Conservation (phyloP, 352 stramenopile species). For the Phytopythium kandeliae region DNA sequence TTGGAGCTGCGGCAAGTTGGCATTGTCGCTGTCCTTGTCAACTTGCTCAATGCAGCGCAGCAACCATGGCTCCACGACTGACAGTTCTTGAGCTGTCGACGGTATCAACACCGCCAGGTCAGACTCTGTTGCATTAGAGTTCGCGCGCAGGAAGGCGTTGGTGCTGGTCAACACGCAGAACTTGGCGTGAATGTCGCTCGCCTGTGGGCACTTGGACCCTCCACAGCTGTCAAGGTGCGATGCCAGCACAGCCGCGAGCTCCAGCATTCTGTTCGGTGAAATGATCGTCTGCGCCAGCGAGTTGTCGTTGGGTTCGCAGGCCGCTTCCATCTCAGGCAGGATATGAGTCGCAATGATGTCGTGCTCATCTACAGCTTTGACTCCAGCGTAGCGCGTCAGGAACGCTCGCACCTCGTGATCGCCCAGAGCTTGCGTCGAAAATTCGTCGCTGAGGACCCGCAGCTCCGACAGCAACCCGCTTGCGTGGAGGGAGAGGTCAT, state of each 20-base stretch:
- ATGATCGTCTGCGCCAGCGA: neutral
- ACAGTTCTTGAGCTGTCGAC: constrained; percentile 5
- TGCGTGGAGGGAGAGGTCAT: neutral
- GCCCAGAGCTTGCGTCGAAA: constrained; percentile 21
- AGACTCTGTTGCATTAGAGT: neutral
- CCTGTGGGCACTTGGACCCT: constrained; percentile 17
- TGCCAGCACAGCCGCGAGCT: constrained; percentile 30
- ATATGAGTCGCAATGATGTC: constrained; percentile 68
- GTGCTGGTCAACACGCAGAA: constrained; percentile 25
- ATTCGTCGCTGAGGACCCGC: constrained; percentile 33
- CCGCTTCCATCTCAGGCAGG: constrained; percentile 30
- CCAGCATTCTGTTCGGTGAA: constrained; percentile 8
- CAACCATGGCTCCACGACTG: constrained; percentile 4
- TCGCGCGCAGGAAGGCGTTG: constrained; percentile 8
- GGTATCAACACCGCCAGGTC: constrained; percentile 29
- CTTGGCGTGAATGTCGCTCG: constrained; percentile 18
- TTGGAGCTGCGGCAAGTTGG: neutral
- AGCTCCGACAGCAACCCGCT: constrained; percentile 16
- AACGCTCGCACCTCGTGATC: constrained; percentile 35
- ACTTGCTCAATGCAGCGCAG: constrained; percentile 2
- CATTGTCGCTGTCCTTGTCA: neutral
- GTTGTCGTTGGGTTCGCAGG: neutral
- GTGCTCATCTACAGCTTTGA: constrained; percentile 64
- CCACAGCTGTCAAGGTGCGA: constrained; percentile 24
- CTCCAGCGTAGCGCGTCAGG: constrained; percentile 38